Conservation (phyloP, 116 monocot genomes). For the Trichopus zeylanicus region DNA sequence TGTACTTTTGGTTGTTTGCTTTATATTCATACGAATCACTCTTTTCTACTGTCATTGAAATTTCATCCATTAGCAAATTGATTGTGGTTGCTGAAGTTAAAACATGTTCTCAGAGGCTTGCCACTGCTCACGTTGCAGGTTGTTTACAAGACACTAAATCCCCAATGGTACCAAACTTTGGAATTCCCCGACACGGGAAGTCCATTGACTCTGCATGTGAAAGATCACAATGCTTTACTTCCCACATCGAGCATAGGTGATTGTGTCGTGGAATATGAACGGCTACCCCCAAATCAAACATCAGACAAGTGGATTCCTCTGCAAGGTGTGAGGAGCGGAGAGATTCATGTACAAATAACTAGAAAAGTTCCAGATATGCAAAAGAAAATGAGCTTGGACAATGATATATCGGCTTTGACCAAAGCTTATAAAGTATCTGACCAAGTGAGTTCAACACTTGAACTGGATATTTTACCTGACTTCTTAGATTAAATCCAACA, state of each 20-base stretch:
- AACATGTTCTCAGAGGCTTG: too few species aligned
- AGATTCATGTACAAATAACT: conserved; percentile 82
- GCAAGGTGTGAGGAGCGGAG: conserved; percentile 77
- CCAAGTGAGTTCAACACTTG: conserved; percentile 51
- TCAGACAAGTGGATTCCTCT: conserved; percentile 89
- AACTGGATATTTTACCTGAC: background rate
- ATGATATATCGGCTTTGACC: conserved; percentile 11
- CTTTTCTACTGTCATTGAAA: too few species aligned
- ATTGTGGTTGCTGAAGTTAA: too few species aligned
- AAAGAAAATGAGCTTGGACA: conserved; percentile 20
- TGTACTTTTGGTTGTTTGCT: background rate
- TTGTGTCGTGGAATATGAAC: conserved; percentile 79
- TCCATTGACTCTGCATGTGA: conserved; percentile 70
- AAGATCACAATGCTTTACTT: conserved; percentile 84
- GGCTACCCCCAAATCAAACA: conserved; percentile 54
- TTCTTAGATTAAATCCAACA: background rate
- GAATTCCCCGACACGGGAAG: conserved; percentile 81
- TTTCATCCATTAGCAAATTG: too few species aligned
- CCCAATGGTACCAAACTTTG: conserved; percentile 81
- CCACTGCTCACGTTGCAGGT: conserved; percentile 38
- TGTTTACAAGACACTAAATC: conserved; percentile 72
- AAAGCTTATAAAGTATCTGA: conserved; percentile 38
- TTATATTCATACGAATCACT: too few species aligned
- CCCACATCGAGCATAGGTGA: conserved; percentile 71
- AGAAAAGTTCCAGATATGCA: conserved; percentile 50